Conservation (phyloP, 2,329 filamentous ascomycete genomes). For the Pseudogymnoascus sp. region DNA sequence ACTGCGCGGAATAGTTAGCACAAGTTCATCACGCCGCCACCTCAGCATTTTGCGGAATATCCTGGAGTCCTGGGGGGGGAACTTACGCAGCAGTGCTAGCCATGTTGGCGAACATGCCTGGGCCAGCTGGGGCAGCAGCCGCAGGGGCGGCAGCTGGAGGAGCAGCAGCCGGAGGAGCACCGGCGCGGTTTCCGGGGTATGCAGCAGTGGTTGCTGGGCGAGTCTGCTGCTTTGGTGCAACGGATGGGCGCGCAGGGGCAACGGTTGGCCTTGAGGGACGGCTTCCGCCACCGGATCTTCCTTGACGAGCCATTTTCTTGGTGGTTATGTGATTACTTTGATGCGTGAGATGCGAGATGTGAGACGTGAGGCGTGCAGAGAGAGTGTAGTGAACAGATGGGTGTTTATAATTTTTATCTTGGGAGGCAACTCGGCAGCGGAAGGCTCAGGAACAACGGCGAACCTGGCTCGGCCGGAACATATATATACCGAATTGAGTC, state of each 20-base stretch:
- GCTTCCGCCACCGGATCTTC: slow-evolving; percentile 52
- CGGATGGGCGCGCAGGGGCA: slow-evolving; percentile 47
- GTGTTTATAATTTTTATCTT: slow-evolving; percentile 9
- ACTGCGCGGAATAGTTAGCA: slow-evolving; percentile 40
- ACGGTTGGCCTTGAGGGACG: slow-evolving; percentile 58
- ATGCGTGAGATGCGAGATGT: slow-evolving; percentile 13
- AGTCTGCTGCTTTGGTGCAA: slow-evolving; percentile 51
- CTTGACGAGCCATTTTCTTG: slow-evolving; percentile 66
- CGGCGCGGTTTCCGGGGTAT: slow-evolving; percentile 39
- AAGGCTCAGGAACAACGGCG: neutral
- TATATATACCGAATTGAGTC: slow-evolving; percentile 1
- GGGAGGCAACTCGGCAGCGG: slow-evolving; percentile 3
- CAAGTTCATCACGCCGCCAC: slow-evolving; percentile 8
- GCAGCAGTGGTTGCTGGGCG: slow-evolving; percentile 60
- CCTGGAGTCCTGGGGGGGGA: neutral
- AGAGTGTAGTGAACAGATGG: slow-evolving; percentile 19
- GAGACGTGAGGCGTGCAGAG: neutral
- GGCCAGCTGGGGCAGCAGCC: slow-evolving; percentile 39
- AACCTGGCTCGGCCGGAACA: slow-evolving; percentile 1
- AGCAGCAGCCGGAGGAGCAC: slow-evolving; percentile 36
- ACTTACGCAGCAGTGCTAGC: slow-evolving; percentile 94
- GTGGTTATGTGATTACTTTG: slow-evolving; percentile 15
- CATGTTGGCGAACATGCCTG: slow-evolving; percentile 93
- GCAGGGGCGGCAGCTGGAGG: slow-evolving; percentile 20
- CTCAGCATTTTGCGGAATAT: neutral